A percentile compares a stretch with the other conserved stretches of the same genome.
phyloP scores from a whole-genome alignment of 257 asterid species.

The Striga asiatica region DNA sequence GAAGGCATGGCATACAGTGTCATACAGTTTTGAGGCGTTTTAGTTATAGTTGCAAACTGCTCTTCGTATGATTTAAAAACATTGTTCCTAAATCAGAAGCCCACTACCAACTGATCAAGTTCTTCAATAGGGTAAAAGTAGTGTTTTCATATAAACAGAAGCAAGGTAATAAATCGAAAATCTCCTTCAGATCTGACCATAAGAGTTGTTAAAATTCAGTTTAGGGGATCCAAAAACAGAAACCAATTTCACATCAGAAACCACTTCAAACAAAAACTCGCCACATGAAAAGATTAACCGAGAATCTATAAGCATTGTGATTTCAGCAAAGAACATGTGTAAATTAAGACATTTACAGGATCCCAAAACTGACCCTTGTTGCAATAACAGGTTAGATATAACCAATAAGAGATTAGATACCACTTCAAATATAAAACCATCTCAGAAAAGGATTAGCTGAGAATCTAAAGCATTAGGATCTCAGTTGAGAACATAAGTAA shows the following conservation, averaged over 20 bases:
- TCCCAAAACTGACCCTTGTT: too few species aligned
- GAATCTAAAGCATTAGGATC: constrained; percentile 2
- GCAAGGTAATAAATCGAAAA: too few species aligned
- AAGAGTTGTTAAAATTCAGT: neutral
- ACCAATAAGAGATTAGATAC: too few species aligned
- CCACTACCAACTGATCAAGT: neutral
- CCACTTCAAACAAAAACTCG: neutral
- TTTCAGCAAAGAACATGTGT: too few species aligned
- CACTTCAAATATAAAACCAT: too few species aligned
- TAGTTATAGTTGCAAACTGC: too few species aligned
- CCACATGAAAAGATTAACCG: too few species aligned
- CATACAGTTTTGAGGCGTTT: too few species aligned
- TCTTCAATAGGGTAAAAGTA: neutral
- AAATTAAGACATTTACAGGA: too few species aligned
- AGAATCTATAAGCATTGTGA: too few species aligned
- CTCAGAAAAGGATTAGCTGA: neutral
- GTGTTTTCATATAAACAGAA: neutral
- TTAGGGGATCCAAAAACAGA: neutral
- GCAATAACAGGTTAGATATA: too few species aligned
- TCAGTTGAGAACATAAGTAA: neutral
- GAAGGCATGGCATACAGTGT: too few species aligned
- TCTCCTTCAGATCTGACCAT: constrained; percentile 15
- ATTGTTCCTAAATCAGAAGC: neutral
- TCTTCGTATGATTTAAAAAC: neutral
- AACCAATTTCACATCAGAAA: constrained; percentile 7